These are phyloP conservation scores for Phaseolus coccineus DNA, from an alignment of 331 rosid genomes.

Conservation along the genomic window DNA sequence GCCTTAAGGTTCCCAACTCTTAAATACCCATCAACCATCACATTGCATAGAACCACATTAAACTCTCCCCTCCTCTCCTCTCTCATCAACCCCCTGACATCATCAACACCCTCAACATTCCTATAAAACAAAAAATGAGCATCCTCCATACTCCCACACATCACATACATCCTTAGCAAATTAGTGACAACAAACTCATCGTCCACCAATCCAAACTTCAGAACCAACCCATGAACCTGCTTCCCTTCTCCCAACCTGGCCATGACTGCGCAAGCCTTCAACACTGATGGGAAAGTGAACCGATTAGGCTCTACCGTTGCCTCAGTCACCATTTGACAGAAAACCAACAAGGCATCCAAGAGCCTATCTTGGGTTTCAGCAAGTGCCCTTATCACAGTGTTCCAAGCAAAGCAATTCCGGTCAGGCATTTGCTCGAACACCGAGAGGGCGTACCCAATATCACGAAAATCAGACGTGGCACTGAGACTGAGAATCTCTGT, in stretches of 20 bases:
- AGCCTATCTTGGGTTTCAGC: constrained; percentile 4
- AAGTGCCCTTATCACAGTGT: constrained; percentile 17
- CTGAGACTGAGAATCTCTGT: constrained; percentile 5
- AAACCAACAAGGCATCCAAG: constrained; percentile 2
- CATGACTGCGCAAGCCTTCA: background rate
- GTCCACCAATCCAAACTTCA: background rate
- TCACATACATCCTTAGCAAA: constrained; percentile 2
- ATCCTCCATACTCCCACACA: constrained; percentile 22
- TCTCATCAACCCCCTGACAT: background rate
- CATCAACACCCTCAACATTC: background rate
- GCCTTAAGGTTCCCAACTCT: constrained; percentile 8
- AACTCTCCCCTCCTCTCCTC: constrained; percentile 18
- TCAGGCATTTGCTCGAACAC: constrained; percentile 1
- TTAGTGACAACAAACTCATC: constrained; percentile 14
- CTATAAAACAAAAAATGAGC: background rate
- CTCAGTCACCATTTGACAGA: constrained; percentile 2
- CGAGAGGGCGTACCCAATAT: background rate
- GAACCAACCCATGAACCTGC: constrained; percentile 1
- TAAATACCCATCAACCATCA: constrained; percentile 14
- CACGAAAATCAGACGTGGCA: constrained; percentile 17
- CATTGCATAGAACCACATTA: constrained; percentile 22
- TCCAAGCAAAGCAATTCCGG: background rate
- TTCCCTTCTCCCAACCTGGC: constrained; percentile 15
- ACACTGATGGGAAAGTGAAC: constrained; percentile 16
- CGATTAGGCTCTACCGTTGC: constrained; percentile 1